Base-by-base conservation (phyloP, 345 rosid genomes). In the Arabidopsis suecica region DNA sequence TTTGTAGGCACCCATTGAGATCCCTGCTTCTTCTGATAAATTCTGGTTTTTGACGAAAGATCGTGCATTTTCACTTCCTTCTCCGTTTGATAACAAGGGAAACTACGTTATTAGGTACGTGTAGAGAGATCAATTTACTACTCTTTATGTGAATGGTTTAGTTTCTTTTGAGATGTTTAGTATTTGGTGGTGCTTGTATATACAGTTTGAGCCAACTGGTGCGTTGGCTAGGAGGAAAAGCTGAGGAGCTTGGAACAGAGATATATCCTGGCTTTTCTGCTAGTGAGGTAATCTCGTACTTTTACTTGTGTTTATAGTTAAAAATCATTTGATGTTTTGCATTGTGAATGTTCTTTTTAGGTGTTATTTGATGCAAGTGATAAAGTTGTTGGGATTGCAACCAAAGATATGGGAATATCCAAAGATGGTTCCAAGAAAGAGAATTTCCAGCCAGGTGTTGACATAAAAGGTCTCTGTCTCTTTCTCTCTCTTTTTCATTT, bases 241-340 rank as follows among this genome's bases (percentile, higher is more conserved):
- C 98, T 61, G 95, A 94, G 84, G 98, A 94, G 82, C 74, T 86
- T 68, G 98, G 98, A 66, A 91, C 84, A 25, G 98, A 94, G 83
- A 91, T 94, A 76, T 94, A 94, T 86, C 98, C 98, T 1, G 97
- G 98, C 3, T 89, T 94, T 82, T 87, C 98, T 61, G 97, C 97
- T 55, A 81, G 89, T 75, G 98, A 94, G 96, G 98, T 93, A 44
- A 78, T 57, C 41, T 65, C 6, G 4, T 74, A 30, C 30, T 64
- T 65, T 36, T 65, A 20, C 23, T 62, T 6, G 11, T 62, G 45
- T 67, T 41, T 30, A 4, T 13, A n/a, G 5, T 41, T 42, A 7
- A 32, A 32, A 78, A 45, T 14, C 59, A 37, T 51, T 64, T 38
- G 48, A 80, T 66, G 20, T 53, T 67, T 79, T 3, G 33, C 40